Base-by-base conservation (phyloP, 441 rosid genomes). In the Corymbia citriodora region DNA sequence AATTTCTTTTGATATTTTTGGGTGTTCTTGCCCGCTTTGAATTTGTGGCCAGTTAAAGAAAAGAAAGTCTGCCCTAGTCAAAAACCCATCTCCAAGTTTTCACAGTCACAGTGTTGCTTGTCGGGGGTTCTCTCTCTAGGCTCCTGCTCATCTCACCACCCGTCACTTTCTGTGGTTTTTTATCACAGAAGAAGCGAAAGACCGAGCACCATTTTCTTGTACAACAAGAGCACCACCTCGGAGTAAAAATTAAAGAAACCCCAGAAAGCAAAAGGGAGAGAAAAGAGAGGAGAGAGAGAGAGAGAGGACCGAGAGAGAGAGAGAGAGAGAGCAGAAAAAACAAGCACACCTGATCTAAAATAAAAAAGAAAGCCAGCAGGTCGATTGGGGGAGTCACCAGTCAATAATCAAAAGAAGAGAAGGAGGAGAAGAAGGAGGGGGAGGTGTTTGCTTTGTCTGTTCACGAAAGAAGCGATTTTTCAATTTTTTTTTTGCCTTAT, bases 131-230 rank as follows among this genome's bases (percentile, higher is more conserved):
- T 90, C n/a, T 57, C 25, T 55, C 55, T 10, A 40, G 45, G 74
- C 70, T 40, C 55, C 52, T 21, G 55, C 70, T 81, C 21, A 54
- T 89, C 89, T 92, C 92, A 79, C 89, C 93, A 93, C 90, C 92
- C 89, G 94, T 95, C 95, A 89, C 94, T 94, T 91, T 96, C 96
- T 70, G 18, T 89, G 93, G 92, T 92, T 91, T 93, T 89, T 92
- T 59, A 23, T 23, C 3, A 93, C 94, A 91, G 92, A 90, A 89
- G 88, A 72, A 92, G 93, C 70, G 90, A 91, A 87, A 88, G 88
- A 5, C 14, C 53, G 61, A 83, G 89, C 65, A 19, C 55, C 23
- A 11, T n/a, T 54, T 87, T 52, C 52, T 23, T 13, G 17, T 27
- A 68, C 89, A 88, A 36, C 88, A 54, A 86, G 91, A 87, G 91